phyloP scores from a whole-genome alignment of 768 basidiomycete genomes.

The Naganishia friedmannii region DNA sequence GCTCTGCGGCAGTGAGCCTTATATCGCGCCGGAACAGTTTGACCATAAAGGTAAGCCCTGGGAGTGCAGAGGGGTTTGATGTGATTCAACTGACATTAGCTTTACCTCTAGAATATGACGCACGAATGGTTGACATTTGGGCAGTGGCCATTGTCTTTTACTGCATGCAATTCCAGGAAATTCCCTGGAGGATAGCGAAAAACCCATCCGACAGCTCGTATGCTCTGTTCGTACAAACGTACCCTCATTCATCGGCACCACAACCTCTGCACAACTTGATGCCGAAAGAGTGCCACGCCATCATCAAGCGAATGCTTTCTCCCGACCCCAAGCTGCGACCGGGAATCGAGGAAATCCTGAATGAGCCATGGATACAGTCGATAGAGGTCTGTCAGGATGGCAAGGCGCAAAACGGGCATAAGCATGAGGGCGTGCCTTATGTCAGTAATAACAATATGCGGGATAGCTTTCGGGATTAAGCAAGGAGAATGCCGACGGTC shows the following conservation, averaged over 20 bases:
- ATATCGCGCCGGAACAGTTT: constrained; percentile 98
- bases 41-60: constrained; percentile 82
- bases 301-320: constrained; percentile 91
- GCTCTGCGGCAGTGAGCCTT: constrained; percentile 94
- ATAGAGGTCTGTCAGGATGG: constrained; percentile 75
- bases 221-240: constrained; percentile 64
- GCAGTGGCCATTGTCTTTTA: constrained; percentile 96
- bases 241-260: constrained; percentile 56
- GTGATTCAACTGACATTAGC: constrained; percentile 34
- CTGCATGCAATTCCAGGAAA: constrained; percentile 91
- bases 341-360: constrained; percentile 75
- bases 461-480: constrained; percentile 1
- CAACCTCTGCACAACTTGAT: constrained; percentile 80
- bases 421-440: constrained; percentile 38
- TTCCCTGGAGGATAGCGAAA: constrained; percentile 96
- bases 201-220: constrained; percentile 69
- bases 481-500: no score
- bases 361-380: constrained; percentile 70
- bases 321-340: constrained; percentile 77
- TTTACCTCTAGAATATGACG: constrained; percentile 75
- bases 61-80: neutral
- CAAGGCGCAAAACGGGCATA: constrained; percentile 40
- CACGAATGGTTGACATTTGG: constrained; percentile 96
- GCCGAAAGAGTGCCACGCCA: constrained; percentile 74
- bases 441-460: neutral